phyloP scores from a whole-genome alignment of 208 protist genomes.

The Trypanosoma boissoni region DNA sequence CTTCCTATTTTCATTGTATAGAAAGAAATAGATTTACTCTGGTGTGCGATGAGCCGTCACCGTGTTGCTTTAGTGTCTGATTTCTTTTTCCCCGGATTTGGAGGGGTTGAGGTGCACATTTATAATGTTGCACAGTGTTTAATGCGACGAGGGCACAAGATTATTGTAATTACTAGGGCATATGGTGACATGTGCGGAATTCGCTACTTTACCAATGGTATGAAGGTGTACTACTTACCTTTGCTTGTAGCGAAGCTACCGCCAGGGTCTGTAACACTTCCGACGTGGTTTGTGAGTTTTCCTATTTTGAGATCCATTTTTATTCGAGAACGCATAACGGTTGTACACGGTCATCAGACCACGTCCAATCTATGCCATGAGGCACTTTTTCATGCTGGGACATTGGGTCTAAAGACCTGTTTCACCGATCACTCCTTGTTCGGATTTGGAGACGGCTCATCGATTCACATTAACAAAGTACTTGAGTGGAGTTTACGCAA shows the following conservation, averaged over 20 bases:
- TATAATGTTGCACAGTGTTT: slow-evolving; percentile 96
- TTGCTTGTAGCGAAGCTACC: slow-evolving; percentile 88
- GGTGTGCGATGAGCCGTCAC: slow-evolving; percentile 49
- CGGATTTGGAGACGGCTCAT: slow-evolving; percentile 95
- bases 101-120: slow-evolving; percentile 98
- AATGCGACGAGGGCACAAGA: slow-evolving; percentile 95
- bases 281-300: slow-evolving; percentile 82
- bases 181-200: slow-evolving; percentile 95
- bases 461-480: slow-evolving; percentile 97
- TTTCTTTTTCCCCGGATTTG: slow-evolving; percentile 98
- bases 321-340: slow-evolving; percentile 94
- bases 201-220: slow-evolving; percentile 94
- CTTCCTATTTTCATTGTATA: no score
- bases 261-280: slow-evolving; percentile 88
- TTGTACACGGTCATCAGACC: slow-evolving; percentile 97
- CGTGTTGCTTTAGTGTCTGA: slow-evolving; percentile 93
- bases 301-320: slow-evolving; percentile 94
- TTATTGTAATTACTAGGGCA: slow-evolving; percentile 95
- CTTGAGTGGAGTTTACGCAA: slow-evolving; percentile 94
- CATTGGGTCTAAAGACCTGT: slow-evolving; percentile 94
- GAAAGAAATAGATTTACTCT: no score
- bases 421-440: slow-evolving; percentile 99
- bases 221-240: slow-evolving; percentile 99
- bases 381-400: slow-evolving; percentile 93
- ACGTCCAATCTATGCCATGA: slow-evolving; percentile 96